Percentiles rank a stretch among this genome's conserved stretches.
Evolutionary conservation across 164 flowering plant species (phyloP).

Genomic region (Pachysandra terminalis): DNA sequence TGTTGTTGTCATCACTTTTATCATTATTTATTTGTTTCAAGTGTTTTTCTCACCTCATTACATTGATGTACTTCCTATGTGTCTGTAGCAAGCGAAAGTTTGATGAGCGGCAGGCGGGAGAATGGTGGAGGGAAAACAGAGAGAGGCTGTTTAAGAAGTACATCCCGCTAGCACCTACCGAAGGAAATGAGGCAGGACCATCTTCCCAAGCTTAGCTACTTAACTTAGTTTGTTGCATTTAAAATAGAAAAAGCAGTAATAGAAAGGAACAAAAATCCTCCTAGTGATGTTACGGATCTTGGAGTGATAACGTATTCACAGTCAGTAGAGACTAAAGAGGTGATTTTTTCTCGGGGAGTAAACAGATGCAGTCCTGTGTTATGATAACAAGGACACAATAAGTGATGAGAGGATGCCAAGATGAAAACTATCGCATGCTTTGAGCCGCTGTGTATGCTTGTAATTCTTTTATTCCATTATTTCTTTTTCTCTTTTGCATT

Average conservation of each 20-base stretch:
- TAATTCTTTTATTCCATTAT: neutral
- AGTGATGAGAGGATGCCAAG: neutral
- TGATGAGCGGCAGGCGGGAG: slow-evolving; percentile 63
- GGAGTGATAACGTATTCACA: neutral
- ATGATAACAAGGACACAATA: neutral
- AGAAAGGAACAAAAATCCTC: neutral
- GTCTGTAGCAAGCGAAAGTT: slow-evolving; percentile 59
- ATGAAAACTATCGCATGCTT: too few species aligned
- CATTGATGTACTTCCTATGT: neutral
- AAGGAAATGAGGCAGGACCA: slow-evolving; percentile 23
- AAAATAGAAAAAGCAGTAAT: neutral
- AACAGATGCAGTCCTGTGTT: neutral
- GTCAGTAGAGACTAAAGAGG: neutral
- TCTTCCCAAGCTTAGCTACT: slow-evolving; percentile 22
- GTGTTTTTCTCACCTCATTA: neutral
- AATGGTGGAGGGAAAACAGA: slow-evolving; percentile 83
- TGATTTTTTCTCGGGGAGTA: neutral
- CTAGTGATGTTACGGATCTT: neutral
- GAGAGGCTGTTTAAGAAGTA: slow-evolving; percentile 60
- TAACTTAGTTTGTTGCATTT: neutral
- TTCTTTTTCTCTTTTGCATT: neutral
- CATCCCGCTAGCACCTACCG: slow-evolving; percentile 26
- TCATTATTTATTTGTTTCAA: neutral
- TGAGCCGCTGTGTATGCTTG: too few species aligned
- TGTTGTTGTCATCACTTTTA: neutral